phyloP scores from a whole-genome alignment of 2,329 filamentous ascomycete species.

The Cadophora luteo-olivacea region DNA sequence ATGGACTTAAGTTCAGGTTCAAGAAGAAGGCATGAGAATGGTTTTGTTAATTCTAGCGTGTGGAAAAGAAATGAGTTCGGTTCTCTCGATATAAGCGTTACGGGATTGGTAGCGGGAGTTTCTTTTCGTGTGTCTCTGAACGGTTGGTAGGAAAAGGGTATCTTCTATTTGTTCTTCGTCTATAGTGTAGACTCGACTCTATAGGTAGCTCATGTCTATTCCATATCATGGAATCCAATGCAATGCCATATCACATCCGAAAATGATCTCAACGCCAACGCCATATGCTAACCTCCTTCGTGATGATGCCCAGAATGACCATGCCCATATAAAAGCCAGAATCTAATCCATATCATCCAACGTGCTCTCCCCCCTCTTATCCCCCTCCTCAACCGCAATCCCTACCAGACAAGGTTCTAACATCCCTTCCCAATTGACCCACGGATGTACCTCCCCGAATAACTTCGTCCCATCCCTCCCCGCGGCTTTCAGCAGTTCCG shows the following conservation, averaged over 20 bases:
- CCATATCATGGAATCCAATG: slow-evolving; percentile 10
- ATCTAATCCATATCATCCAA: slow-evolving; percentile 69
- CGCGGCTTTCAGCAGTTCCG: slow-evolving; percentile 71
- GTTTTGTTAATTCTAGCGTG: too few relatives aligned
- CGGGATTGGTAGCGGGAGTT: slow-evolving; percentile 2
- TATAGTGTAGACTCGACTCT: slow-evolving; percentile 23
- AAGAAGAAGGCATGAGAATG: slow-evolving; percentile 31
- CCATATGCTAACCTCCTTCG: neutral
- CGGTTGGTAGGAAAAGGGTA: slow-evolving; percentile 27
- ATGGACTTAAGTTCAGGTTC: slow-evolving; percentile 44
- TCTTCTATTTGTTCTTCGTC: slow-evolving; percentile 32
- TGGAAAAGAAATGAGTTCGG: neutral
- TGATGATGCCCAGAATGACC: neutral
- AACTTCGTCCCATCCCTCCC: slow-evolving; percentile 67
- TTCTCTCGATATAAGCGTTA: neutral
- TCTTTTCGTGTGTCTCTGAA: neutral
- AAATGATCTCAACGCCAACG: slow-evolving; percentile 10
- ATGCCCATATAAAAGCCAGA: neutral
- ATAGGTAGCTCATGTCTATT: slow-evolving; percentile 17
- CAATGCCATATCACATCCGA: neutral
- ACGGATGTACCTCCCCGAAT: slow-evolving; percentile 72
- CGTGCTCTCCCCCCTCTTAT: slow-evolving; percentile 45
- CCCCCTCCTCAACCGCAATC: slow-evolving; percentile 64
- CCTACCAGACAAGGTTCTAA: slow-evolving; percentile 67
- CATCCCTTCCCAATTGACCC: slow-evolving; percentile 78